A percentile compares a stretch with the other conserved stretches of the same genome.
These are phyloP conservation scores for Lactifluus piperatus DNA, from an alignment of 768 basidiomycete species.

Conservation along the genomic window DNA sequence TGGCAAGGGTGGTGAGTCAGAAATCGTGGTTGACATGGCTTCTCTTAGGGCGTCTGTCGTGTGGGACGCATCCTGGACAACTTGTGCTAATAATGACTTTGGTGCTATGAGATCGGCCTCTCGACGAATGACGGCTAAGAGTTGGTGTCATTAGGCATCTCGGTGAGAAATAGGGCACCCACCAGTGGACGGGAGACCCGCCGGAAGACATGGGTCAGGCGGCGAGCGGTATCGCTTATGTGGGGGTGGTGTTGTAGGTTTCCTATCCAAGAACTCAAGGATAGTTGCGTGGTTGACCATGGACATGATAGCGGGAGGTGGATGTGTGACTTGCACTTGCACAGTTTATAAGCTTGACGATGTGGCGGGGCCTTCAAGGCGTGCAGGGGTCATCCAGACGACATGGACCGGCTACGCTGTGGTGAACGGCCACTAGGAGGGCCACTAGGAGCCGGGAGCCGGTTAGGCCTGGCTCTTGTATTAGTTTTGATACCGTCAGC, in stretches of 20 bases:
- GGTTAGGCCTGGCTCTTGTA: no score
- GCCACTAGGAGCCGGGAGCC: no score
- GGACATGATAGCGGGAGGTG: neutral
- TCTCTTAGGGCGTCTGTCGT: conserved; percentile 24
- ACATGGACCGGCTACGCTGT: neutral
- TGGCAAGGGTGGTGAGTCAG: conserved; percentile 28
- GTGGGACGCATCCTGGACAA: conserved; percentile 26
- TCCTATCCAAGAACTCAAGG: conserved; percentile 12
- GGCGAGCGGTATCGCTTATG: conserved; percentile 31
- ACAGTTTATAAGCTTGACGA: neutral
- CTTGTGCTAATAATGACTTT: conserved; percentile 45
- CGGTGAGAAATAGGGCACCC: conserved; percentile 22
- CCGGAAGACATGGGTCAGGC: conserved; percentile 53
- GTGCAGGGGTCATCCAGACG: neutral
- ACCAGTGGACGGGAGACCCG: conserved; percentile 62
- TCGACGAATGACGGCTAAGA: conserved; percentile 56
- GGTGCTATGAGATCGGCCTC: conserved; percentile 59
- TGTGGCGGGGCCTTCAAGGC: neutral
- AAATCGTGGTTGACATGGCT: conserved; percentile 24
- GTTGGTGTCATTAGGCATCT: conserved; percentile 19
- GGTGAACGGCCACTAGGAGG: no score
- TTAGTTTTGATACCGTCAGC: no score
- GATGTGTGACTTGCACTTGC: neutral
- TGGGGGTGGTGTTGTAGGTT: neutral
- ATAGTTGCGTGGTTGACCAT: conserved; percentile 18